Evolutionary conservation across 768 basidiomycete species (phyloP).

Genomic region (Leccinum obscurum): DNA sequence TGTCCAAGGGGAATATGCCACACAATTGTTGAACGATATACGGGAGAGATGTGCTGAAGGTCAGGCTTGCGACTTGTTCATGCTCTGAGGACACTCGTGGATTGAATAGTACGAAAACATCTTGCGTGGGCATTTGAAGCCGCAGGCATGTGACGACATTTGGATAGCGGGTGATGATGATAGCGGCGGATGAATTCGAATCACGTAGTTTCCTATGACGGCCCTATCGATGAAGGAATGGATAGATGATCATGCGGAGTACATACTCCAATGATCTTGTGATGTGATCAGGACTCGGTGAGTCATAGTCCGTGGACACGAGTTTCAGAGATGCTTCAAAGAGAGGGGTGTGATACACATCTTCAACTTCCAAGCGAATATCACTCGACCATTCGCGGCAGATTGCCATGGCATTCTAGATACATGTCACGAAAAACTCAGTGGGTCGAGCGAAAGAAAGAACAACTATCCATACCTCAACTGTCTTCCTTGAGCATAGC

Average conservation of each 20-base stretch:
- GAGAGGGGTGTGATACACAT: constrained; percentile 45
- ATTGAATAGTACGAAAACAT: constrained; percentile 60
- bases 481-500: constrained; percentile 14
- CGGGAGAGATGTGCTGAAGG: constrained; percentile 46
- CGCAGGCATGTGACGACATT: constrained; percentile 55
- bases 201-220: constrained; percentile 25
- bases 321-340: constrained; percentile 44
- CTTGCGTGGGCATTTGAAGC: constrained; percentile 20
- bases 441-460: not conserved
- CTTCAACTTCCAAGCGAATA: constrained; percentile 51
- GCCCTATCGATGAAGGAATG: constrained; percentile 1
- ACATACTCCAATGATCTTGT: constrained; percentile 24
- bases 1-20: constrained; percentile 45
- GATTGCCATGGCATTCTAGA: constrained; percentile 53
- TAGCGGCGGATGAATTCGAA: constrained; percentile 29
- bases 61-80: constrained; percentile 53
- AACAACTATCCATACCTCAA: constrained; percentile 19
- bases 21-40: constrained; percentile 42
- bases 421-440: not conserved
- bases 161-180: constrained; percentile 58
- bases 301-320: constrained; percentile 35
- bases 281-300: constrained; percentile 36
- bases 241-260: not conserved
- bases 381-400: constrained; percentile 48
- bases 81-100: constrained; percentile 53